These are phyloP conservation scores for Middelhovenomyces tepae DNA, from an alignment of 805 yeast species.

Conservation along the genomic window DNA sequence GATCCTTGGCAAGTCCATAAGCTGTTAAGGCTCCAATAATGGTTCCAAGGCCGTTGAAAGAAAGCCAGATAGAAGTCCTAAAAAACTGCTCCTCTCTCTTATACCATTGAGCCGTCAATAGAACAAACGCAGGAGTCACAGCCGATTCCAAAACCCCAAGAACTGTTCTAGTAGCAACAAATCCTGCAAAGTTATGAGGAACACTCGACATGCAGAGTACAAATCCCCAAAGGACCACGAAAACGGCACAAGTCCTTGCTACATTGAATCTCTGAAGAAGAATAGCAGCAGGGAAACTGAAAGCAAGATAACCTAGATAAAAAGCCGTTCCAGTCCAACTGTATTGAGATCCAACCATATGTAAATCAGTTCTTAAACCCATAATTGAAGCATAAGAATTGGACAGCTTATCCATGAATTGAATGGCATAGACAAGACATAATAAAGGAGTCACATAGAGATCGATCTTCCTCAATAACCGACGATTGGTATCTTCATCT, in stretches of 20 bases:
- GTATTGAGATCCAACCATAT: conserved; percentile 36
- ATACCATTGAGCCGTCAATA: conserved; percentile 53
- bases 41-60: conserved; percentile 36
- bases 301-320: conserved; percentile 54
- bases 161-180: conserved; percentile 39
- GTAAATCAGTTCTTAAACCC: conserved; percentile 39
- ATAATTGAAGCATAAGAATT: conserved; percentile 44
- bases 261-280: conserved; percentile 50
- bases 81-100: conserved; percentile 37
- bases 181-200: conserved; percentile 37
- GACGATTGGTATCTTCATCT: conserved; percentile 22
- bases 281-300: conserved; percentile 41
- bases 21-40: conserved; percentile 41
- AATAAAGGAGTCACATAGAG: conserved; percentile 41
- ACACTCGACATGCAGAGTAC: conserved; percentile 42
- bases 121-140: conserved; percentile 49
- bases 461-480: conserved; percentile 43
- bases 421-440: conserved; percentile 41
- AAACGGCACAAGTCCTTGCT: conserved; percentile 39
- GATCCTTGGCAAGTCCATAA: conserved; percentile 34
- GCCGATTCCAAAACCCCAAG: conserved; percentile 46
- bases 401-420: conserved; percentile 53
- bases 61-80: conserved; percentile 34
- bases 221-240: conserved; percentile 55
- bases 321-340: conserved; percentile 52